phyloP scores from a whole-genome alignment of 306 rosid genomes.

The Cicer yamashitae region DNA sequence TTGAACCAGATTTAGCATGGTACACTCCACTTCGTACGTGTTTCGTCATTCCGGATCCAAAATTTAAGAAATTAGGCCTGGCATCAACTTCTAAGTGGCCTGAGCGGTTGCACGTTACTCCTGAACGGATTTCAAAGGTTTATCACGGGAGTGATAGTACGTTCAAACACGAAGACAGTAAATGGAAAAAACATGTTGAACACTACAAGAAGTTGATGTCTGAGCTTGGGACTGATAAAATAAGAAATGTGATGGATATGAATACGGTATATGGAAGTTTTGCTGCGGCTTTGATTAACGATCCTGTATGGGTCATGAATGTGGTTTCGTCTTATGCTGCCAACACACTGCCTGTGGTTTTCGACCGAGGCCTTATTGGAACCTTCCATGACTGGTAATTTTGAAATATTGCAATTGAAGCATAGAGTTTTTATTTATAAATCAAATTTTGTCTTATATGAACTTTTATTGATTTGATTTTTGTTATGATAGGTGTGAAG shows the following conservation, averaged over 20 bases:
- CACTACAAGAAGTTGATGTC: conserved; percentile 90
- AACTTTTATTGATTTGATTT: conserved; percentile 41
- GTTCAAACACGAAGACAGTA: conserved; percentile 70
- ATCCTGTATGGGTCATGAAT: conserved; percentile 97
- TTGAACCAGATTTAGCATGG: conserved; percentile 94
- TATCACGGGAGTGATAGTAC: conserved; percentile 65
- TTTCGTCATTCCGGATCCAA: conserved; percentile 71
- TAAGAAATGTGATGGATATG: conserved; percentile 98
- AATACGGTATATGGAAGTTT: conserved; percentile 88
- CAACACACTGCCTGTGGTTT: conserved; percentile 80
- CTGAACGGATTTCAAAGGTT: conserved; percentile 66
- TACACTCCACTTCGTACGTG: conserved; percentile 88
- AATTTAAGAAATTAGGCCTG: conserved; percentile 62
- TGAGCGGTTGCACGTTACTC: conserved; percentile 65
- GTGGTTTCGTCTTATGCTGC: conserved; percentile 86
- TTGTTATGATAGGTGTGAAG: conserved; percentile 86
- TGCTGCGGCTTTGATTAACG: conserved; percentile 73
- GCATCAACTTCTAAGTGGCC: conserved; percentile 82
- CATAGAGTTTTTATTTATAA: neutral
- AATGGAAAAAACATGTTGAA: conserved; percentile 73
- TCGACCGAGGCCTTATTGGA: conserved; percentile 96
- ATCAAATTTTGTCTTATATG: neutral
- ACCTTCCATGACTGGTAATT: conserved; percentile 90
- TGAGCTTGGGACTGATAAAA: conserved; percentile 77
- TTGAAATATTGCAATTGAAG: neutral